These are phyloP conservation scores for Saccharomycopsis hybrid DNA, from an alignment of 1,139 yeast genomes.

Conservation along the genomic window DNA sequence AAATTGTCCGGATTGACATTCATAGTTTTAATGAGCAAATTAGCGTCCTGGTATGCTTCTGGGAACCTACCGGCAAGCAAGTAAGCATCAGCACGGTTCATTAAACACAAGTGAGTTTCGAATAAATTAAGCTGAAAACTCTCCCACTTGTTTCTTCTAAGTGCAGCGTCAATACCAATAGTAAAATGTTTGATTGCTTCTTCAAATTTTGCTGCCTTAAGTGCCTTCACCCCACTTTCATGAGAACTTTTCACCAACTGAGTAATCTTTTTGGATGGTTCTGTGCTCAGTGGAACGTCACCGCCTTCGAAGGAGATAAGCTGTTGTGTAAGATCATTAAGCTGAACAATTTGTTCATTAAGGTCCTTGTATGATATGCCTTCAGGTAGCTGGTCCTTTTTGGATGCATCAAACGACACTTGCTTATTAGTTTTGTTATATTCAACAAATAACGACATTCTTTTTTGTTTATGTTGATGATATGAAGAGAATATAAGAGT, in stretches of 20 bases:
- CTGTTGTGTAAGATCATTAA: slow-evolving; percentile 58
- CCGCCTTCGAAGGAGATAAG: slow-evolving; percentile 43
- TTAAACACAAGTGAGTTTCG: slow-evolving; percentile 65
- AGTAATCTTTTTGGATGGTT: slow-evolving; percentile 57
- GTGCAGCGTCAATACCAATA: slow-evolving; percentile 67
- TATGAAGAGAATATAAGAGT: background rate
- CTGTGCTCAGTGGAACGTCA: slow-evolving; percentile 54
- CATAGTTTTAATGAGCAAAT: slow-evolving; percentile 57
- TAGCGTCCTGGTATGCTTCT: slow-evolving; percentile 78
- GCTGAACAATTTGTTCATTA: slow-evolving; percentile 48
- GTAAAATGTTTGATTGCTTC: slow-evolving; percentile 73
- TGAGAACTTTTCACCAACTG: slow-evolving; percentile 68
- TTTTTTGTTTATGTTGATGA: background rate
- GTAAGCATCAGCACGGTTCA: slow-evolving; percentile 80
- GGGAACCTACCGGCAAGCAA: slow-evolving; percentile 57
- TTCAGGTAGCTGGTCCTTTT: background rate
- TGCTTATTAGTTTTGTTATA: slow-evolving; percentile 9
- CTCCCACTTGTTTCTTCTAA: slow-evolving; percentile 81
- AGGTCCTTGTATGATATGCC: slow-evolving; percentile 29
- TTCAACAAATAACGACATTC: background rate
- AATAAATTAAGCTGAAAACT: slow-evolving; percentile 73
- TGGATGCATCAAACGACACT: background rate
- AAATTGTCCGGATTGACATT: slow-evolving; percentile 69
- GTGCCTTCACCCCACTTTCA: slow-evolving; percentile 61
- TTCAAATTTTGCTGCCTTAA: slow-evolving; percentile 52